phyloP scores from a whole-genome alignment of 345 rosid species.

The thale cress (Arabidopsis thaliana) region TAIR10.1 NC_003076.8:1659501-1660000 shows the following conservation, averaged over 20 bases:
- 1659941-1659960: constrained; percentile 1
- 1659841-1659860: constrained; percentile 62
- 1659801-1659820: constrained; percentile 89
- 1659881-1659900: constrained; percentile 27
- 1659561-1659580: constrained; percentile 54
- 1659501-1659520: constrained; percentile 65
- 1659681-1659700: constrained; percentile 52
- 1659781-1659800: constrained; percentile 57
- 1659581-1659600: constrained; percentile 84
- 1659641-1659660: constrained; percentile 83
- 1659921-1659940: constrained; percentile 20
- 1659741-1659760: constrained; percentile 79
- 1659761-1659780: constrained; percentile 61
- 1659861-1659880: constrained; percentile 22
- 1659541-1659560: constrained; percentile 45
- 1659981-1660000: constrained; percentile 30
- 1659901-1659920: constrained; percentile 15
- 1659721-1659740: constrained; percentile 73
- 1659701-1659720: constrained; percentile 68
- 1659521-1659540: constrained; percentile 47
- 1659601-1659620: constrained; percentile 88
- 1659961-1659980: constrained; percentile 29
- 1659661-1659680: constrained; percentile 67
- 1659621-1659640: constrained; percentile 89
- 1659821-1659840: constrained; percentile 85